phyloP scores from a whole-genome alignment of 2,329 filamentous ascomycete species.

The Cercospora nicotianae region DNA sequence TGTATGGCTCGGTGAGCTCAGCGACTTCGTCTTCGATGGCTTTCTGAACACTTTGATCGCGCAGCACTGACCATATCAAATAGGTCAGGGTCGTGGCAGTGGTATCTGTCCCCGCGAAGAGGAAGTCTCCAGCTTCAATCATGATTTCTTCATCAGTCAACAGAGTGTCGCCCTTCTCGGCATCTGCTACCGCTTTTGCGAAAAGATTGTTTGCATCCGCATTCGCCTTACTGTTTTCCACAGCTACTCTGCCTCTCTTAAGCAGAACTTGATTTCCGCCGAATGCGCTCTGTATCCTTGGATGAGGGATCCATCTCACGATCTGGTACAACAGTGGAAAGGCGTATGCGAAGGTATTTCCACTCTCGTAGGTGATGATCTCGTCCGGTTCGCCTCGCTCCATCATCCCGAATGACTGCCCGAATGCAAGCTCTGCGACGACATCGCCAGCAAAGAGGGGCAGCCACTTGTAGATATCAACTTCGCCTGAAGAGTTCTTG shows the following conservation, averaged over 20 bases:
- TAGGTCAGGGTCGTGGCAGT: constrained; percentile 34
- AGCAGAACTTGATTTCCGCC: constrained; percentile 13
- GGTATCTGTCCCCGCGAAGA: constrained; percentile 33
- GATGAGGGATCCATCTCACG: constrained; percentile 13
- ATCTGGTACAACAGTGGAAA: constrained; percentile 17
- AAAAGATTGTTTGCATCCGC: constrained; percentile 26
- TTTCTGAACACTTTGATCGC: constrained; percentile 21
- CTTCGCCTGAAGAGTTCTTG: constrained; percentile 32
- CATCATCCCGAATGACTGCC: constrained; percentile 42
- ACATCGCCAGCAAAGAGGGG: constrained; percentile 43
- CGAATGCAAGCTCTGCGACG: constrained; percentile 41
- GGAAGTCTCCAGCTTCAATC: constrained; percentile 26
- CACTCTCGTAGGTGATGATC: constrained; percentile 9
- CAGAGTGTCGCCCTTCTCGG: constrained; percentile 27
- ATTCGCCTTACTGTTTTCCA: constrained; percentile 12
- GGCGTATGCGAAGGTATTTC: constrained; percentile 14
- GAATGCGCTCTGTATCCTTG: constrained; percentile 5
- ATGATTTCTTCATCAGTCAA: constrained; percentile 26
- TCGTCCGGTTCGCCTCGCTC: constrained; percentile 31
- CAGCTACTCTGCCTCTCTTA: constrained; percentile 6
- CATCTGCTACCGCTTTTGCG: constrained; percentile 27
- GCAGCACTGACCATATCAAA: constrained; percentile 30
- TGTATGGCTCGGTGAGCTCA: constrained; percentile 18
- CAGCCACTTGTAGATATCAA: constrained; percentile 43
- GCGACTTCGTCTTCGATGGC: constrained; percentile 30